Base-by-base conservation (phyloP, 345 rosid species). In the Pistacia integerrima region DNA sequence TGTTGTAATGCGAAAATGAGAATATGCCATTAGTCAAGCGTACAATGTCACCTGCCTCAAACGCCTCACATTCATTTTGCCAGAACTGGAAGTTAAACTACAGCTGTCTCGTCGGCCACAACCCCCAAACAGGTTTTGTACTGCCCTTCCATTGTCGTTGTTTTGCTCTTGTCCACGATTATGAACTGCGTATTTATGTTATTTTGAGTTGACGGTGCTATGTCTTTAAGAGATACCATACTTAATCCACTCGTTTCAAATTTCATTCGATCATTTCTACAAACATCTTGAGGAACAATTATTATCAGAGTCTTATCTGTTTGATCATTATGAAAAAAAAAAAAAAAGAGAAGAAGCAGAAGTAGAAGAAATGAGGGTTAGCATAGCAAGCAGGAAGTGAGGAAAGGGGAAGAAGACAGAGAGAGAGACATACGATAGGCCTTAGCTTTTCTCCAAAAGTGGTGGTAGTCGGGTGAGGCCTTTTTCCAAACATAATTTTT, bases 21-120 rank as follows among this genome's bases (percentile, higher is more conserved):
- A 94, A 91, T 46, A 94, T 92, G 38, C 92, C 97, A 14, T 87
- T 87, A 30, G 74, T 72, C 67, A 90, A 72, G 38, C 78, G 77
- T 51, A 92, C 73, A 14, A 92, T 88, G 57, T 91, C 44, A 5
- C 44, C 44, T 41, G 9, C 44, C 7, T 41, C 82, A 69, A 93
- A 90, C 0, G 85, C 90, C 0, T 90, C 89, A 64, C 97, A 88
- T 67, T 94, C 94, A 0, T 89, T 88, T 0, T 91, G 92, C 97
- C 94, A 91, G 16, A 94, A 74, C 85, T 88, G 90, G 78, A 91
- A 83, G 79, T 94, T 92, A 25, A 59, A 86, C 91, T 0, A 93
- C 87, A 3, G 97, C 93, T 0, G 93, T 88, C 69, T 91, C 88
- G 77, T 92, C 97, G 0, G 92, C 94, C 18, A 81, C 94, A 18